Base-by-base conservation (phyloP, 495 filamentous ascomycete species). In the Pyronema omphalodes region DNA sequence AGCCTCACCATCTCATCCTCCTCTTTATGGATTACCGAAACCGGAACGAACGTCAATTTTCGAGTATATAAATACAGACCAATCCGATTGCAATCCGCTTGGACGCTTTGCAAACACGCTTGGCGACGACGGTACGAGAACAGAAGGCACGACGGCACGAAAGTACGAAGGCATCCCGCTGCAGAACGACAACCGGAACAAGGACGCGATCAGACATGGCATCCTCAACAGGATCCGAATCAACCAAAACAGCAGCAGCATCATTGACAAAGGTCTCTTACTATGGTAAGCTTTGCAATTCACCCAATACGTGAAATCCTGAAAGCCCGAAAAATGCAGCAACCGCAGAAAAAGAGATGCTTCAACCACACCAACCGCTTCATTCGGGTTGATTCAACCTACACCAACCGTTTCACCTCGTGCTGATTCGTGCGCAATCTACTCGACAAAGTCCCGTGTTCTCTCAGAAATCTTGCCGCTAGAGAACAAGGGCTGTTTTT, bases 351-450 rank as follows among this genome's bases (percentile, higher is more conserved):
- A 5, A 1, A 29, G 23, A 29, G 23, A 29, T 29, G 23, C 1
- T 29, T 29, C 23, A 29, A 29, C 23, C 23, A 17, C 19, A 50
- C 47, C 47, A 50, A 34, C 36, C 47, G 29, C 35, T 50, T 12
- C 47, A 50, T 19, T 50, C 47, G 47, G 34, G 47, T 7, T 29
- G 23, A 29, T 29, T 1, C 23, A 29, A 29, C 23, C 23, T 29
- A 17, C 19, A 50, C 47, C 47, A 50, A 34, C 36, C 47, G 29
- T 50, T 50, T 12, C 47, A 50, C 47, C 47, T 50, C 47, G 47
- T 50, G 47, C 23, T 29, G 23, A 29, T 29, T 1, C 23, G 23
- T 29, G 23, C 23, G 23, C 23, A 29, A 29, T 29, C 23, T 29
- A 29, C 23, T 29, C 23, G 23, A 29, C 23, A 29, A 29, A 29